phyloP scores from a whole-genome alignment of 2,329 filamentous ascomycete species.

The Ophiocordyceps camponoti-leonardi region DNA sequence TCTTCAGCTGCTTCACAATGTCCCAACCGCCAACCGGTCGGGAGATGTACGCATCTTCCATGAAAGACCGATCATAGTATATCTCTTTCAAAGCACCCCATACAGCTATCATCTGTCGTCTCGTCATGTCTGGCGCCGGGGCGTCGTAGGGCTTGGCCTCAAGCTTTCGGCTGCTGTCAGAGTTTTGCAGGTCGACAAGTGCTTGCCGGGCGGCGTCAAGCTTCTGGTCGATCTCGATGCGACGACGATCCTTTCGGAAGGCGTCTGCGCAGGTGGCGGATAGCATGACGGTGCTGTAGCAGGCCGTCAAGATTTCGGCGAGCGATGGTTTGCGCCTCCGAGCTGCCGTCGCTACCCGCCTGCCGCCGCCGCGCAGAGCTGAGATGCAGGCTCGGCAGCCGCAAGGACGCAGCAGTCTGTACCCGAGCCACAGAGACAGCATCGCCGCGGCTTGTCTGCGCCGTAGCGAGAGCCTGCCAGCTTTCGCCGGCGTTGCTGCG shows the following conservation, averaged over 20 bases:
- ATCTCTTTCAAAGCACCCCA: slow-evolving; percentile 15
- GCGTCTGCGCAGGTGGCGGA: slow-evolving; percentile 47
- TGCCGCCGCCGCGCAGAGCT: slow-evolving; percentile 27
- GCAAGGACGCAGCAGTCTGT: slow-evolving; percentile 45
- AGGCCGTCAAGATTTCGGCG: slow-evolving; percentile 43
- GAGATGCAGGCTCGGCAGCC: slow-evolving; percentile 44
- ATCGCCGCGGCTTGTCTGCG: slow-evolving; percentile 28
- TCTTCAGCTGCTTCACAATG: slow-evolving; percentile 10
- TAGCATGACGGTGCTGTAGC: slow-evolving; percentile 51
- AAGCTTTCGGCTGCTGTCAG: slow-evolving; percentile 1
- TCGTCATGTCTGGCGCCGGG: slow-evolving; percentile 5
- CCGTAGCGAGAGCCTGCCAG: too few relatives aligned
- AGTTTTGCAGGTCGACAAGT: slow-evolving; percentile 20
- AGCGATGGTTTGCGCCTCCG: slow-evolving; percentile 30
- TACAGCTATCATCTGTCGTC: slow-evolving; percentile 13
- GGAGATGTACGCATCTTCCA: slow-evolving; percentile 17
- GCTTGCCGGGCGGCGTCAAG: slow-evolving; percentile 37
- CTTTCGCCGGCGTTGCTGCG: not conserved
- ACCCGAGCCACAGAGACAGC: slow-evolving; percentile 52
- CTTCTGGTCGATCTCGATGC: slow-evolving; percentile 41
- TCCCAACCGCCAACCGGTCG: slow-evolving; percentile 10
- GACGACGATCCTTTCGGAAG: slow-evolving; percentile 36
- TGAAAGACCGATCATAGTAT: slow-evolving; percentile 14
- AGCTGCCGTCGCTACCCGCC: slow-evolving; percentile 30
- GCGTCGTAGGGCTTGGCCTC: not conserved